phyloP scores from a whole-genome alignment of 192 early-diverging fungal genomes.

The Dissophora globulifera region DNA sequence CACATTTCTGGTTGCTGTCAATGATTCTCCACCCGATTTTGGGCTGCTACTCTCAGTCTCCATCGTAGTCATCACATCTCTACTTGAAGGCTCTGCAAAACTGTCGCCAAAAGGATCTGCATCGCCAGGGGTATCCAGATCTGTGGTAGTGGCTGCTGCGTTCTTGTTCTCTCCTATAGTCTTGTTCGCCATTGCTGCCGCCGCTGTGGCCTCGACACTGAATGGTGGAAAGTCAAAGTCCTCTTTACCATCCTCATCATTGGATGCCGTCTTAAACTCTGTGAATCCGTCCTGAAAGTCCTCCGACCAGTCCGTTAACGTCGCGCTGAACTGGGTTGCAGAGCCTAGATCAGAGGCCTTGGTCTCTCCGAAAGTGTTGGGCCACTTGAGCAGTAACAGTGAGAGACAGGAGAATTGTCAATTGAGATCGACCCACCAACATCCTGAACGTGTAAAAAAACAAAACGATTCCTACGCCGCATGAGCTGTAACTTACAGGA shows the following conservation, averaged over 20 bases:
- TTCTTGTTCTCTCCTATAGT: too few species aligned
- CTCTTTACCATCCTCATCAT: conserved; percentile 12
- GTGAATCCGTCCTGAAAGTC: conserved; percentile 46
- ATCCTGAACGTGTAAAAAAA: too few species aligned
- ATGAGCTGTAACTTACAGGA: conserved; percentile 44
- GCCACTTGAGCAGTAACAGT: conserved; percentile 20
- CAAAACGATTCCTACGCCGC: too few species aligned
- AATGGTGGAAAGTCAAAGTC: conserved; percentile 42
- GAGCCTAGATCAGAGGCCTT: conserved; percentile 19
- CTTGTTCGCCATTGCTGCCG: background rate
- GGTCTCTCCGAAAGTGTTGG: conserved; percentile 40
- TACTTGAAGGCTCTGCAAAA: background rate
- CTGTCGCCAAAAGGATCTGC: conserved; percentile 13
- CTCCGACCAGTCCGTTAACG: conserved; percentile 48
- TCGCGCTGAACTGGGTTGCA: conserved; percentile 31
- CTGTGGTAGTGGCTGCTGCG: background rate
- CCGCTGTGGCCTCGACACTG: conserved; percentile 18
- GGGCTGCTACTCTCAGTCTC: too few species aligned
- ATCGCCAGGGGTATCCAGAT: conserved; percentile 2
- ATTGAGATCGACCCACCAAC: too few species aligned
- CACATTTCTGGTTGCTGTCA: background rate
- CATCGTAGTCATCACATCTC: too few species aligned
- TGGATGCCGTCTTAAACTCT: conserved; percentile 44
- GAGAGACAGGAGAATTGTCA: background rate
- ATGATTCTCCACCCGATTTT: background rate